Evolutionary conservation across 495 filamentous ascomycete genomes (phyloP).

Genomic region (Lophiotrema nucula): DNA sequence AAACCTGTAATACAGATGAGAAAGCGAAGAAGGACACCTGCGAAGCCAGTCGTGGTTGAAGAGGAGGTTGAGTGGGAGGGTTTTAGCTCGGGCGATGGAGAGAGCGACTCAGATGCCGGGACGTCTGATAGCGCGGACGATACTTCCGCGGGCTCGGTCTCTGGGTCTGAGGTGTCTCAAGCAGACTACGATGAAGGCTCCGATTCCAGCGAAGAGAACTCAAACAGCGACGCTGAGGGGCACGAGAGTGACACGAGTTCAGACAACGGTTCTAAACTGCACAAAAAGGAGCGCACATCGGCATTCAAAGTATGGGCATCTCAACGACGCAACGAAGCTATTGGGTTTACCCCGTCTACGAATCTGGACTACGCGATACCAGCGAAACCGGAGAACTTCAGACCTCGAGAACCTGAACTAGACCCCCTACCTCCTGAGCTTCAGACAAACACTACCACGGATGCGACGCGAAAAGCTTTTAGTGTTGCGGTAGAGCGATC

Average conservation of each 20-base stretch:
- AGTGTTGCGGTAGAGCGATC: slow-evolving; percentile 70
- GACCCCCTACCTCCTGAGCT: slow-evolving; percentile 78
- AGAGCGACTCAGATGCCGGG: neutral
- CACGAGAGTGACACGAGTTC: slow-evolving; percentile 39
- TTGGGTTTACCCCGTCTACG: slow-evolving; percentile 57
- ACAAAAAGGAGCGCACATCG: slow-evolving; percentile 48
- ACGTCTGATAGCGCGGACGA: neutral
- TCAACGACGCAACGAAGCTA: slow-evolving; percentile 74
- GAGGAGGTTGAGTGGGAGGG: slow-evolving; percentile 60
- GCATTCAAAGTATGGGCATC: slow-evolving; percentile 97
- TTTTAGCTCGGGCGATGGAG: slow-evolving; percentile 45
- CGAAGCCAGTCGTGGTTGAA: slow-evolving; percentile 5
- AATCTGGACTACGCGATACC: slow-evolving; percentile 31
- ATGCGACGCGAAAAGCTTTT: slow-evolving; percentile 68
- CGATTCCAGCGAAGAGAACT: slow-evolving; percentile 31
- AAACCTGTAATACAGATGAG: slow-evolving; percentile 74
- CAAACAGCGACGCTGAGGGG: neutral
- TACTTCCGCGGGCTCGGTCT: slow-evolving; percentile 13
- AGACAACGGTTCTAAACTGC: slow-evolving; percentile 25
- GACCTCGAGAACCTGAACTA: slow-evolving; percentile 60
- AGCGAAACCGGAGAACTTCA: slow-evolving; percentile 50
- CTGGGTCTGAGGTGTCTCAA: slow-evolving; percentile 3
- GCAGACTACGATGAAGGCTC: slow-evolving; percentile 27
- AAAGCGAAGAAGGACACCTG: slow-evolving; percentile 35
- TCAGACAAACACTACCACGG: slow-evolving; percentile 53